A percentile compares a stretch with the other conserved stretches of the same genome.
phyloP scores from a whole-genome alignment of 2,329 filamentous ascomycete species.

The Cercospora zeina region DNA sequence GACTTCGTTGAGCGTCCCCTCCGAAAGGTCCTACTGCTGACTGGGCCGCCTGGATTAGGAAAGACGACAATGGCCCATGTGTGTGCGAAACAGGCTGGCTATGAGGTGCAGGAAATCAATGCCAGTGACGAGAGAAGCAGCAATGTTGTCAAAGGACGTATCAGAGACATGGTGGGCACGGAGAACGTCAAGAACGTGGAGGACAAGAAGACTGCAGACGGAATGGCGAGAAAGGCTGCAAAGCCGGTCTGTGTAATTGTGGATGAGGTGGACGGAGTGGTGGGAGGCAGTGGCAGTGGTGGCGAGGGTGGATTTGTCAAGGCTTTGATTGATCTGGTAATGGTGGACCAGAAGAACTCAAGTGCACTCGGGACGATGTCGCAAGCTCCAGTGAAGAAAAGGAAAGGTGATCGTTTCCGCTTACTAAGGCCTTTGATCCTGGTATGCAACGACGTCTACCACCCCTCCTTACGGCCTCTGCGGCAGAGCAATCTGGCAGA shows the following conservation, averaged over 20 bases:
- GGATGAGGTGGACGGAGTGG: slow-evolving; percentile 94
- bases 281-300: slow-evolving; percentile 70
- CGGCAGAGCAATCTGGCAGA: slow-evolving; percentile 84
- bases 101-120: slow-evolving; percentile 96
- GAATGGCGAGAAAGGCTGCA: slow-evolving; percentile 68
- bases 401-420: slow-evolving; percentile 81
- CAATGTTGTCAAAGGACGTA: slow-evolving; percentile 86
- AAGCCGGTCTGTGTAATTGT: slow-evolving; percentile 91
- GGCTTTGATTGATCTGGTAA: slow-evolving; percentile 85
- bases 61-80: slow-evolving; percentile 97
- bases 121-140: slow-evolving; percentile 91
- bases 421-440: slow-evolving; percentile 85
- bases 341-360: slow-evolving; percentile 80
- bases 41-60: slow-evolving; percentile 87
- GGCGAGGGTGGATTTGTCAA: slow-evolving; percentile 93
- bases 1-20: slow-evolving; percentile 67
- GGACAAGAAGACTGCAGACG: slow-evolving; percentile 49
- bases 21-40: slow-evolving; percentile 83
- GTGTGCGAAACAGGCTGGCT: slow-evolving; percentile 90
- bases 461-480: slow-evolving; percentile 80
- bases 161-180: slow-evolving; percentile 87
- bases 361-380: slow-evolving; percentile 40
- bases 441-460: slow-evolving; percentile 97
- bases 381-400: slow-evolving; percentile 48
- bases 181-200: slow-evolving; percentile 82